Conservation (phyloP, 176 grass and related monocot species). For the Triticum aestivum region IWGSC_CS_RefSeq_v2.1 NC_057804.1:417583643-417584142, state of each 20-base stretch:
- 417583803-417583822: not conserved
- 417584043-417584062: not conserved
- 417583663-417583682: not conserved
- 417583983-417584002: not conserved
- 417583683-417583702: not conserved
- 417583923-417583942: not conserved
- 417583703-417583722: not conserved
- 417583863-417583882: not conserved
- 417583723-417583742: not conserved
- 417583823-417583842: not conserved
- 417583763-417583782: not conserved
- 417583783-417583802: not conserved
- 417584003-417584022: not conserved
- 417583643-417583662: not conserved
- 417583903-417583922: not conserved
- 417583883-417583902: not conserved
- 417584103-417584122: not conserved
- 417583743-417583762: not conserved
- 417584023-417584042: not conserved
- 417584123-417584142: not conserved
- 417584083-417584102: not conserved
- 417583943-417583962: not conserved
- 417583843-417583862: no score
- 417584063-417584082: not conserved
- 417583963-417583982: not conserved